A percentile compares a stretch with the other conserved stretches of the same genome.
These are phyloP conservation scores for Microcyclospora tardicrescens DNA, from an alignment of 2,329 filamentous ascomycete genomes.

Conservation along the genomic window DNA sequence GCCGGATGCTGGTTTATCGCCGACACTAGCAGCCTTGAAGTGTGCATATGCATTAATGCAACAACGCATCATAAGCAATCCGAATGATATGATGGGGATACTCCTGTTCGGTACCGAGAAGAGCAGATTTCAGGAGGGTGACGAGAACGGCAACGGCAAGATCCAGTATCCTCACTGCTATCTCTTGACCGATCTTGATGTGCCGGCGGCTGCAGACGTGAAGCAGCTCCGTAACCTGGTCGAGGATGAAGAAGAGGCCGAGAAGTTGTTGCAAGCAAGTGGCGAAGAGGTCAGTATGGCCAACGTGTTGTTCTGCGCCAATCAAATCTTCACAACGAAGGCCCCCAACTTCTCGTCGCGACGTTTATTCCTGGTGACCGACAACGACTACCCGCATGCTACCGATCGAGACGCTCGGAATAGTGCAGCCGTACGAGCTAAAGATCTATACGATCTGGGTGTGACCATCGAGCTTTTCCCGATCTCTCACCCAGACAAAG, in stretches of 20 bases:
- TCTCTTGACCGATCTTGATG: slow-evolving; percentile 72
- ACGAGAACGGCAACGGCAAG: slow-evolving; percentile 38
- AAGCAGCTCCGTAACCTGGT: slow-evolving; percentile 63
- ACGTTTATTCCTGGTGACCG: slow-evolving; percentile 88
- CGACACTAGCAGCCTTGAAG: slow-evolving; percentile 74
- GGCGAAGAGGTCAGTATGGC: slow-evolving; percentile 64
- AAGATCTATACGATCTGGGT: slow-evolving; percentile 87
- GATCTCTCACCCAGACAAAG: slow-evolving; percentile 52
- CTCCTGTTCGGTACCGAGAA: slow-evolving; percentile 80
- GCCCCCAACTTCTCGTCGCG: slow-evolving; percentile 88
- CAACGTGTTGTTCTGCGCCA: slow-evolving; percentile 85
- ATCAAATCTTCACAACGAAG: slow-evolving; percentile 90
- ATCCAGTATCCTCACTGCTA: slow-evolving; percentile 83
- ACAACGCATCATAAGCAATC: slow-evolving; percentile 93
- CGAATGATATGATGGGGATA: slow-evolving; percentile 94
- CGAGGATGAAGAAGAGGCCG: slow-evolving; percentile 62
- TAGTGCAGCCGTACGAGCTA: slow-evolving; percentile 72
- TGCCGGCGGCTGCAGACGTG: slow-evolving; percentile 78
- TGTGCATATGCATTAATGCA: slow-evolving; percentile 94
- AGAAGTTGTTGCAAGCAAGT: slow-evolving; percentile 56
- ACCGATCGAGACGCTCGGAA: slow-evolving; percentile 60
- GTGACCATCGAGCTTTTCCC: slow-evolving; percentile 89
- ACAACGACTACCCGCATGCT: slow-evolving; percentile 75
- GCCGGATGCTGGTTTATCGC: slow-evolving; percentile 57
- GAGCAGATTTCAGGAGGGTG: slow-evolving; percentile 62